A percentile compares a stretch with the other conserved stretches of the same genome.
Conservation (phyloP, 768 basidiomycete genomes). For the Crassisporium funariophilum region DNA sequence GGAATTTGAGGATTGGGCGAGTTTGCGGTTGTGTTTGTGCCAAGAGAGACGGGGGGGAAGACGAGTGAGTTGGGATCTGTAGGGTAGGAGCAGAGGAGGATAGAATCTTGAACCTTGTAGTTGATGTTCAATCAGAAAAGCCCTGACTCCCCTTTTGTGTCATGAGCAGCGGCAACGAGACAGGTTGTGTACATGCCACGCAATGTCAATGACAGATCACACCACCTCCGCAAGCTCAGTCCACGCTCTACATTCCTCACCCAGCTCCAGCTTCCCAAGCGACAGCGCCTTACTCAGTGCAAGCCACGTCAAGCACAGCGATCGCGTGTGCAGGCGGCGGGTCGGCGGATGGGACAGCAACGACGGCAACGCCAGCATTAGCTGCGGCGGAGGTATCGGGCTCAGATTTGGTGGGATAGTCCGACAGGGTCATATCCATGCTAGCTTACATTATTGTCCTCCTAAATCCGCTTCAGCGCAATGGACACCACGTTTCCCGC, state of each 20-base stretch:
- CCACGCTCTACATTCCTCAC: constrained; percentile 73
- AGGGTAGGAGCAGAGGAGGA: constrained; percentile 67
- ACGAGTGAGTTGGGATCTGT: constrained; percentile 59
- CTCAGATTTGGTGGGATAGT: constrained; percentile 4
- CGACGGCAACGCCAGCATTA: constrained; percentile 64
- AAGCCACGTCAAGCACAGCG: constrained; percentile 55
- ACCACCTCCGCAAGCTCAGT: constrained; percentile 71
- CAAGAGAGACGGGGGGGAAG: constrained; percentile 65
- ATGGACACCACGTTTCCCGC: too few relatives aligned
- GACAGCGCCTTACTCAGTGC: constrained; percentile 60
- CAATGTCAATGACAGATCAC: constrained; percentile 29
- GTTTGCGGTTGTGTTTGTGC: constrained; percentile 52
- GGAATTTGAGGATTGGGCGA: constrained; percentile 61
- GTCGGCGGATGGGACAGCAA: constrained; percentile 67
- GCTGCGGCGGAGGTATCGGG: constrained; percentile 38
- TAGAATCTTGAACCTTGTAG: constrained; percentile 29
- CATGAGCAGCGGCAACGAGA: constrained; percentile 46
- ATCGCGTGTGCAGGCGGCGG: constrained; percentile 54
- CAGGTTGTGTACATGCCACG: constrained; percentile 1
- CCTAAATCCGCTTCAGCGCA: too few relatives aligned
- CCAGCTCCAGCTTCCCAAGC: constrained; percentile 50
- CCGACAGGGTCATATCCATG: background rate
- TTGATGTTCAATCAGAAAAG: constrained; percentile 3
- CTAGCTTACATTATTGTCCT: constrained; percentile 10
- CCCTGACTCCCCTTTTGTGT: constrained; percentile 55